Conservation (phyloP, 208 protist genomes). For the Acanthamoeba divionensis region DNA sequence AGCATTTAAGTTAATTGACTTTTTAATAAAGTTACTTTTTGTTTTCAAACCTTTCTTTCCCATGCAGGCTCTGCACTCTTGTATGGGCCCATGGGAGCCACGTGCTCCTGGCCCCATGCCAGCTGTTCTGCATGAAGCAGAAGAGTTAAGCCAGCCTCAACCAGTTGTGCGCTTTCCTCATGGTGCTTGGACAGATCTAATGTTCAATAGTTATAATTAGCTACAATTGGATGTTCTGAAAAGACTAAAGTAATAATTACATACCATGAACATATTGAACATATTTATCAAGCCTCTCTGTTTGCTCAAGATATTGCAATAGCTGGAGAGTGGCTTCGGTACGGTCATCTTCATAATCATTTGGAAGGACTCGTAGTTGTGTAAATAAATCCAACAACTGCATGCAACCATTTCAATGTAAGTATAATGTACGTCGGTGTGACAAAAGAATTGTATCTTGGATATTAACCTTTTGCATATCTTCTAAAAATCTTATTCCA, state of each 20-base stretch:
- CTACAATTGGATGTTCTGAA: background rate
- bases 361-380: slow-evolving; percentile 23
- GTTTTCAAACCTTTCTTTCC: slow-evolving; percentile 48
- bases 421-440: background rate
- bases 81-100: slow-evolving; percentile 2
- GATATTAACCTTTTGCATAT: background rate
- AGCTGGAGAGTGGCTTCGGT: slow-evolving; percentile 65
- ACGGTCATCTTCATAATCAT: slow-evolving; percentile 69
- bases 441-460: background rate
- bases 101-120: slow-evolving; percentile 54
- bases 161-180: background rate
- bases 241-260: background rate
- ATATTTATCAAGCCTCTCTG: slow-evolving; percentile 70
- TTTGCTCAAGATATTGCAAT: slow-evolving; percentile 72
- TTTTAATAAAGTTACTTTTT: background rate
- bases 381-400: slow-evolving; percentile 47
- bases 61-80: background rate
- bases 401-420: background rate
- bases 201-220: background rate
- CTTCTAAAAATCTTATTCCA: background rate
- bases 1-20: background rate
- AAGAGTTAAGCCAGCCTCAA: slow-evolving; percentile 67
- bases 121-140: slow-evolving; percentile 67
- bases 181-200: slow-evolving; percentile 49
- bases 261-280: slow-evolving; percentile 68